These are phyloP conservation scores for Rhizoclosmatium sp. DNA, from an alignment of 192 early-diverging fungal genomes.

Conservation along the genomic window DNA sequence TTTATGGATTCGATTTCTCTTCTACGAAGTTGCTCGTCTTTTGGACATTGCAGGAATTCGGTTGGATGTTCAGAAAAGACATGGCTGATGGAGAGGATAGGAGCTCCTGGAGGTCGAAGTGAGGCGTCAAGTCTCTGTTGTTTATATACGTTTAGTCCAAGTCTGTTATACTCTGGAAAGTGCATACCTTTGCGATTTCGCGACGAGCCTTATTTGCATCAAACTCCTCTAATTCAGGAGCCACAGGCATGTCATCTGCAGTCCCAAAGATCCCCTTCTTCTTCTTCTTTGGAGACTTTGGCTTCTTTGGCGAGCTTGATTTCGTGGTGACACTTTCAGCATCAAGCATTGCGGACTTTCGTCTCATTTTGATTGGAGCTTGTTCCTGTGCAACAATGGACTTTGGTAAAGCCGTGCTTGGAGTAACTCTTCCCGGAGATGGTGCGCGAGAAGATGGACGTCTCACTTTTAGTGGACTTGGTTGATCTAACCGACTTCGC, in stretches of 20 bases:
- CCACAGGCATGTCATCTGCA: constrained; percentile 23
- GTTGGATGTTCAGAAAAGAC: constrained; percentile 42
- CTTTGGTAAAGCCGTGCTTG: not conserved
- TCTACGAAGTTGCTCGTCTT: constrained; percentile 53
- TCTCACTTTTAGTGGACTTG: not conserved
- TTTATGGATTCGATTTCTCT: constrained; percentile 41
- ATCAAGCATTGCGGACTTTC: constrained; percentile 8
- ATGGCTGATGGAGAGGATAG: constrained; percentile 38
- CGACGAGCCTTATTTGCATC: constrained; percentile 17
- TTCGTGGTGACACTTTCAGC: not conserved
- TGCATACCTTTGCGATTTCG: constrained; percentile 31
- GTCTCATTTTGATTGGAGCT: not conserved
- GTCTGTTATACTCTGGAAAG: not conserved
- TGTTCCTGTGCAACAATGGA: not conserved
- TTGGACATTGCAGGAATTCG: constrained; percentile 45
- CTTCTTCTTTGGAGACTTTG: constrained; percentile 17
- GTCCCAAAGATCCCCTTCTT: constrained; percentile 17
- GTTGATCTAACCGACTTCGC: not conserved
- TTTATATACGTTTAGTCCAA: not conserved
- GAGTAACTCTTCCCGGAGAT: not conserved
- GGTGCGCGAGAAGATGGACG: constrained; percentile 2
- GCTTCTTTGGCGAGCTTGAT: too few species aligned
- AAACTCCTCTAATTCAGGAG: constrained; percentile 26
- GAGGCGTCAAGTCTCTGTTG: constrained; percentile 42
- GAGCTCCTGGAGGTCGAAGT: constrained; percentile 45